phyloP scores from a whole-genome alignment of 768 basidiomycete species.

The Mycena olivaceomarginata region DNA sequence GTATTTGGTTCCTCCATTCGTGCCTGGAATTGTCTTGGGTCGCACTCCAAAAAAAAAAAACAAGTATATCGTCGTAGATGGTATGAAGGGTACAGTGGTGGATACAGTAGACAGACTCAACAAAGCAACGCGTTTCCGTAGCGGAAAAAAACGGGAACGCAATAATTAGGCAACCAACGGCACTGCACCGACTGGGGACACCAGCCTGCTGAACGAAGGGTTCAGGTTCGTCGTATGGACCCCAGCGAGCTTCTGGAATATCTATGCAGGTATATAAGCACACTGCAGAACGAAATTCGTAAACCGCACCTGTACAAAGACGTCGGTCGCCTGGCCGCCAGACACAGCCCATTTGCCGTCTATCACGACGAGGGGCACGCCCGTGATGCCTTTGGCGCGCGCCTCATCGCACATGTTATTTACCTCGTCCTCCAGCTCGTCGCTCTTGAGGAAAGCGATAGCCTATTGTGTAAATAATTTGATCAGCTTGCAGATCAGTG shows the following conservation, averaged over 20 bases:
- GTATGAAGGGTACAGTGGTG: constrained; percentile 40
- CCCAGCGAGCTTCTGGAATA: constrained; percentile 56
- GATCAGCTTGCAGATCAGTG: constrained; percentile 27
- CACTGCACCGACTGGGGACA: constrained; percentile 58
- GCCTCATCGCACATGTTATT: constrained; percentile 77
- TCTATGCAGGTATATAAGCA: constrained; percentile 47
- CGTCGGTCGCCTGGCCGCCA: constrained; percentile 84
- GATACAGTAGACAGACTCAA: constrained; percentile 39
- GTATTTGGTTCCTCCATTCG: no score
- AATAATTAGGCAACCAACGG: constrained; percentile 41
- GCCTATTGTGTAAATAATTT: constrained; percentile 63
- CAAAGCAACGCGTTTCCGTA: constrained; percentile 14
- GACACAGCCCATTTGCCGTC: constrained; percentile 87
- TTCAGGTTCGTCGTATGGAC: constrained; percentile 27
- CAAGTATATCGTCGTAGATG: background rate
- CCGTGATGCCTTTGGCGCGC: constrained; percentile 80
- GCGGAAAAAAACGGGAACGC: background rate
- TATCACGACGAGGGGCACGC: constrained; percentile 88
- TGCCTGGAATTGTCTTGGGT: no score
- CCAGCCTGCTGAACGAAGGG: constrained; percentile 49
- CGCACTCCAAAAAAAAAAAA: background rate
- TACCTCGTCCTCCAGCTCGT: constrained; percentile 81
- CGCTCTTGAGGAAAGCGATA: constrained; percentile 76
- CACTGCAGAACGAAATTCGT: background rate
- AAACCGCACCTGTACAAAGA: constrained; percentile 76